Evolutionary conservation across 2,329 filamentous ascomycete genomes (phyloP), one percentile per base, ranked within the genome.

Genomic region (Clarireedia hainanense): DNA sequence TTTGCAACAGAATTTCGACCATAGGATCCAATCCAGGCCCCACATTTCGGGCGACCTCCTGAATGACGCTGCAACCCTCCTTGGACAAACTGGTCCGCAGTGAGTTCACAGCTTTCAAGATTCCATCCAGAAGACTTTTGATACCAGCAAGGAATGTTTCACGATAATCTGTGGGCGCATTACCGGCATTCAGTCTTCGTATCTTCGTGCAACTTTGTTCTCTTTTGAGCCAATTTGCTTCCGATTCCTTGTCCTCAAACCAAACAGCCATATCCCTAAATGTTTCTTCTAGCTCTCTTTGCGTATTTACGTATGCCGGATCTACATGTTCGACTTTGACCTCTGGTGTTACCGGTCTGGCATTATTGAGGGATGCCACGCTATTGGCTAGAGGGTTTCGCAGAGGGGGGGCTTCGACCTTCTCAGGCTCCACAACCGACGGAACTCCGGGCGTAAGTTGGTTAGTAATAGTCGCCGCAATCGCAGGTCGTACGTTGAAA

Each of bases 71-170:
- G 67, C 90, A 95, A 9, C 86, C 91, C 65, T 94, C 90, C 60
- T 91, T 91, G 9, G 89, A 92, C 63, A 96, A 76, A 65, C 91
- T 97, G 2, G 92, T 97, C 65, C 92, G 81, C 42, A 97, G 75
- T 0, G 92, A 95, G 65, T 79, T 89, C 40, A 88, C 76, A 2
- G 87, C 84, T 69, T 96, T 96, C 67, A 96, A 79, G 52, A 96
- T 91, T 53, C 91, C 91, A 66, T 96, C 92, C 34, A 96, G 74
- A 50, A 95, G 73, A 40, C 75, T 76, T 63, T 91, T 90, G 58
- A 95, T 80, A 20, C 83, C 83, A 3, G 76, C 72, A 42, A 95
- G 68, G 65, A 91, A 95, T 2, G 79, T 75, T 30, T 84, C 82
- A 42, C 83, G 78, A 65, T 87, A 96, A 60, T 95, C 89, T 26